Evolutionary conservation across 176 grass and related monocot species (phyloP).

Genomic region (Bonia amplexicaulis): DNA sequence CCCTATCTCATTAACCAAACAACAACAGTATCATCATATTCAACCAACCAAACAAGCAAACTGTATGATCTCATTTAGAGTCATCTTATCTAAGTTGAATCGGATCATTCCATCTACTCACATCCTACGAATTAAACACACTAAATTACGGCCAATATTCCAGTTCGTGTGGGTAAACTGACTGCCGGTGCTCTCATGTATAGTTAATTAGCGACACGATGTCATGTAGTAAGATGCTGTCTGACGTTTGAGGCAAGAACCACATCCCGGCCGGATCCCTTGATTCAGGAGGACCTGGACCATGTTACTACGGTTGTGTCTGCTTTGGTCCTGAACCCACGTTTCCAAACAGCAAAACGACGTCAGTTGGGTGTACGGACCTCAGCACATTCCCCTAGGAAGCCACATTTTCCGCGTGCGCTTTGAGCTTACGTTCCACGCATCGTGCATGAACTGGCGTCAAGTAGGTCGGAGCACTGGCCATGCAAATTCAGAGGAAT

Average conservation of each 20-base stretch:
- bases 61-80: no score
- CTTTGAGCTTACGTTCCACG: background rate
- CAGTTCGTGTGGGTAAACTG: background rate
- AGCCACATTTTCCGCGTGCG: background rate
- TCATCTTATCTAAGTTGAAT: no score
- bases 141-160: background rate
- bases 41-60: no score
- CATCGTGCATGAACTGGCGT: background rate
- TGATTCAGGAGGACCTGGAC: conserved; percentile 14
- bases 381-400: background rate
- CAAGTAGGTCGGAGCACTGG: background rate
- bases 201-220: background rate
- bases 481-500: background rate
- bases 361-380: background rate
- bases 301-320: background rate
- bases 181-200: background rate
- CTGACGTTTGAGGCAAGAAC: background rate
- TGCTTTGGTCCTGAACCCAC: background rate
- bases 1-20: no score
- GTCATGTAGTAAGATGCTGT: background rate
- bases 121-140: no score
- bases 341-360: background rate
- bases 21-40: no score
- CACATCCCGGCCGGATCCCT: background rate
- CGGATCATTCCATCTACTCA: no score